These are phyloP conservation scores for Anthoceros angustus DNA, from an alignment of 225 moss, liverwort and hornwort species.

Conservation along the genomic window DNA sequence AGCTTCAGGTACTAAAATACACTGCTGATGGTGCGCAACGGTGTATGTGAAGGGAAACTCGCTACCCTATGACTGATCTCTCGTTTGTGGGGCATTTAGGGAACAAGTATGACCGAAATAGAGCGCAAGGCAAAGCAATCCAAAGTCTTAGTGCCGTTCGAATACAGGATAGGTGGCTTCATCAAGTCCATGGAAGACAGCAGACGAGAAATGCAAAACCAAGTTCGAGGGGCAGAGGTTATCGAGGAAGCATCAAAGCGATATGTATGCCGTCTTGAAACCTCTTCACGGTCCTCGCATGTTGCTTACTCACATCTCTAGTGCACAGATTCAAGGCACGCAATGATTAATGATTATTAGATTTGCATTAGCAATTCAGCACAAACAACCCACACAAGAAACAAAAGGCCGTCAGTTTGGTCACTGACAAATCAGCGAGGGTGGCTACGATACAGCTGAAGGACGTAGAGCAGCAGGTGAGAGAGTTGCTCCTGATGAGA, in stretches of 20 bases:
- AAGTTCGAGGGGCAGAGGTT: neutral
- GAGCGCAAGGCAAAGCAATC: neutral
- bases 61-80: too few species aligned
- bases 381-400: too few species aligned
- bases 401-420: too few species aligned
- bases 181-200: neutral
- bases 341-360: too few species aligned
- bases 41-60: too few species aligned
- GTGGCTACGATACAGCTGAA: neutral
- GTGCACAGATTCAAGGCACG: too few species aligned
- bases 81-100: neutral
- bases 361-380: too few species aligned
- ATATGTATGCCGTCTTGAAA: neutral
- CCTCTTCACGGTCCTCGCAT: neutral
- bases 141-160: neutral
- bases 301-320: too few species aligned
- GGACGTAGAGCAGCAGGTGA: neutral
- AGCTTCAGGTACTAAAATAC: neutral
- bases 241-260: slow-evolving; percentile 1
- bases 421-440: neutral
- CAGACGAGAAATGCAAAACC: neutral
- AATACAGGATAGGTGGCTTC: neutral
- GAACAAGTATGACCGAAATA: neutral
- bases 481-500: slow-evolving; percentile 3
- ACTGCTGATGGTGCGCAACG: neutral